A percentile compares a stretch with the other conserved stretches of the same genome.
phyloP scores from a whole-genome alignment of 2,329 filamentous ascomycete species.

The Fusarium burgessii region DNA sequence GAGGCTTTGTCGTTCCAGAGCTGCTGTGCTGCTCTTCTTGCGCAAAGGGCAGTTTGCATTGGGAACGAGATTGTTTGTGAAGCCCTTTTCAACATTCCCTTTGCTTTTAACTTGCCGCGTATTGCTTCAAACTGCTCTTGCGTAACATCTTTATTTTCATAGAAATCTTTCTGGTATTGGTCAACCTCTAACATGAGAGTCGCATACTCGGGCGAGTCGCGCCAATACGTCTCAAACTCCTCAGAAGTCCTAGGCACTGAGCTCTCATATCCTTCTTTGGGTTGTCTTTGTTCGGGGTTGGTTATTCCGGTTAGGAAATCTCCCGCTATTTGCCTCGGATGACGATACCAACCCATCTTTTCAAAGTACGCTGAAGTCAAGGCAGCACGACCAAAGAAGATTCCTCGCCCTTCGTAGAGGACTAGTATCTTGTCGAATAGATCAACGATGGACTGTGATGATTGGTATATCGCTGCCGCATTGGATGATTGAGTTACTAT shows the following conservation, averaged over 20 bases:
- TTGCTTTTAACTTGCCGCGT: slow-evolving; percentile 45
- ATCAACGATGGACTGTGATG: slow-evolving; percentile 75
- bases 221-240: slow-evolving; percentile 70
- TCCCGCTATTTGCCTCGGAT: slow-evolving; percentile 73
- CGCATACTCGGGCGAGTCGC: slow-evolving; percentile 57
- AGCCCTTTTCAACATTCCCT: not conserved
- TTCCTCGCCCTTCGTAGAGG: slow-evolving; percentile 81
- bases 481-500: slow-evolving; percentile 12
- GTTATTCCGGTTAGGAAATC: slow-evolving; percentile 79
- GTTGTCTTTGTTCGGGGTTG: slow-evolving; percentile 69
- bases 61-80: slow-evolving; percentile 56
- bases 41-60: slow-evolving; percentile 67
- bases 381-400: slow-evolving; percentile 75
- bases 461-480: slow-evolving; percentile 76
- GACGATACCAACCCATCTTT: slow-evolving; percentile 75
- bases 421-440: slow-evolving; percentile 81
- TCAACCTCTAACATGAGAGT: slow-evolving; percentile 61
- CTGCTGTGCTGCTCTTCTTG: slow-evolving; percentile 62
- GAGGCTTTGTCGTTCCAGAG: slow-evolving; percentile 64
- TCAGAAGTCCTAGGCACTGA: slow-evolving; percentile 75
- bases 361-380: slow-evolving; percentile 74
- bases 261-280: slow-evolving; percentile 68
- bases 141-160: slow-evolving; percentile 54
- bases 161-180: slow-evolving; percentile 59
- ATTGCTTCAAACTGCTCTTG: slow-evolving; percentile 62